Conservation (phyloP, 768 basidiomycete genomes). For the Clavulina sp. region DNA sequence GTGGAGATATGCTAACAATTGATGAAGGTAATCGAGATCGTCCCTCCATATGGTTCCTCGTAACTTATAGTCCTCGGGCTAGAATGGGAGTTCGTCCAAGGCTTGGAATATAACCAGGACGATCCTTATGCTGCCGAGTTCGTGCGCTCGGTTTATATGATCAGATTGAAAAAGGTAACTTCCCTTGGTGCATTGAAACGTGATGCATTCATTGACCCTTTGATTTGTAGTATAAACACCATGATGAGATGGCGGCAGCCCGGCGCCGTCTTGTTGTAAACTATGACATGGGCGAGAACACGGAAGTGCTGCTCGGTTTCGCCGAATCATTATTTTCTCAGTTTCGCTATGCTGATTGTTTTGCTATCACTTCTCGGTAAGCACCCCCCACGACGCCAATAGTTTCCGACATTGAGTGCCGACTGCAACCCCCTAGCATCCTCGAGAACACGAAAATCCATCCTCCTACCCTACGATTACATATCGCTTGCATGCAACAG, state of each 20-base stretch:
- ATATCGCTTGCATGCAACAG: constrained; percentile 97
- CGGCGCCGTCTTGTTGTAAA: constrained; percentile 66
- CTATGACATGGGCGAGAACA: constrained; percentile 74
- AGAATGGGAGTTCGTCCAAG: constrained; percentile 96
- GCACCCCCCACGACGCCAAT: constrained; percentile 2
- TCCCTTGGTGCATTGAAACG: neutral
- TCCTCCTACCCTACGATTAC: constrained; percentile 75
- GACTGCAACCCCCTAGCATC: constrained; percentile 35
- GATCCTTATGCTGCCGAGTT: constrained; percentile 80
- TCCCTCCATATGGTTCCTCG: constrained; percentile 6
- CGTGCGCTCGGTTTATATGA: constrained; percentile 80
- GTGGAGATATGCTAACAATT: constrained; percentile 88
- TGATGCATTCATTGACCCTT: neutral
- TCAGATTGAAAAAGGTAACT: constrained; percentile 62
- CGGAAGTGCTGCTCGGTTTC: constrained; percentile 78
- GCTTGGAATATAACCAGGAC: constrained; percentile 66
- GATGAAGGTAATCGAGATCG: constrained; percentile 52
- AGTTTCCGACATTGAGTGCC: constrained; percentile 2
- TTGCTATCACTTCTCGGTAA: constrained; percentile 66
- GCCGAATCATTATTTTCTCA: constrained; percentile 79
- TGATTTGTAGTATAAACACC: constrained; percentile 43
- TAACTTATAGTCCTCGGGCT: constrained; percentile 4
- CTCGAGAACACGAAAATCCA: constrained; percentile 73
- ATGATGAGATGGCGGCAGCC: constrained; percentile 62
- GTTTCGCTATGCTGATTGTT: constrained; percentile 92